phyloP scores from a whole-genome alignment of 164 flowering plant species.

The Dillenia suffruticosa region DNA sequence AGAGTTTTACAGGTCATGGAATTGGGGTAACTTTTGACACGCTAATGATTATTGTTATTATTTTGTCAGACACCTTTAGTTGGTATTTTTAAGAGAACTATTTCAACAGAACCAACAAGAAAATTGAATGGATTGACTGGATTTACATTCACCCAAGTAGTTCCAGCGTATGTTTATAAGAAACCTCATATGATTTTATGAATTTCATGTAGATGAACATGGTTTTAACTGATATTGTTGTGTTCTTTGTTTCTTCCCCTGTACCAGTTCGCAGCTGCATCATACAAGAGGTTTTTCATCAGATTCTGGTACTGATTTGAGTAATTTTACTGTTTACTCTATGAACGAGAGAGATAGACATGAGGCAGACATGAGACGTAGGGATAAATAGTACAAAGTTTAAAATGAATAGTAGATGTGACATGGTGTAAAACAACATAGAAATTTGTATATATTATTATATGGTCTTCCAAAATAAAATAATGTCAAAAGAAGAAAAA shows the following conservation, averaged over 20 bases:
- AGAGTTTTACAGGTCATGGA: background rate
- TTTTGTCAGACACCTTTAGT: constrained; percentile 20
- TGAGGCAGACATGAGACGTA: background rate
- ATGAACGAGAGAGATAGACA: background rate
- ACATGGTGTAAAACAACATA: background rate
- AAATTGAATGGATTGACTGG: constrained; percentile 12
- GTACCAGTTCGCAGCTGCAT: constrained; percentile 30
- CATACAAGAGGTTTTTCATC: constrained; percentile 44
- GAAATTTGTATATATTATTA: background rate
- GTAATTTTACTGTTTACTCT: background rate
- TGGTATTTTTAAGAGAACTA: constrained; percentile 17
- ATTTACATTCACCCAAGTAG: background rate
- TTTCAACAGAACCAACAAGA: constrained; percentile 18
- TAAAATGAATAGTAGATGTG: no score
- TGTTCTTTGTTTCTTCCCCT: constrained; percentile 1
- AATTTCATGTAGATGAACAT: constrained; percentile 11
- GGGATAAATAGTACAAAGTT: no score
- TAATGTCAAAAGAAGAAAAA: background rate
- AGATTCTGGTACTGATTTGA: constrained; percentile 42
- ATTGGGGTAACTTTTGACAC: background rate
- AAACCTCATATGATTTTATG: constrained; percentile 7
- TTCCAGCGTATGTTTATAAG: no score
- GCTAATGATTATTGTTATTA: background rate
- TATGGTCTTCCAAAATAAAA: background rate
- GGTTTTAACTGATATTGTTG: constrained; percentile 2